These are phyloP conservation scores for Aspergillus haitiensis DNA, from an alignment of 495 filamentous ascomycete species.

Conservation along the genomic window DNA sequence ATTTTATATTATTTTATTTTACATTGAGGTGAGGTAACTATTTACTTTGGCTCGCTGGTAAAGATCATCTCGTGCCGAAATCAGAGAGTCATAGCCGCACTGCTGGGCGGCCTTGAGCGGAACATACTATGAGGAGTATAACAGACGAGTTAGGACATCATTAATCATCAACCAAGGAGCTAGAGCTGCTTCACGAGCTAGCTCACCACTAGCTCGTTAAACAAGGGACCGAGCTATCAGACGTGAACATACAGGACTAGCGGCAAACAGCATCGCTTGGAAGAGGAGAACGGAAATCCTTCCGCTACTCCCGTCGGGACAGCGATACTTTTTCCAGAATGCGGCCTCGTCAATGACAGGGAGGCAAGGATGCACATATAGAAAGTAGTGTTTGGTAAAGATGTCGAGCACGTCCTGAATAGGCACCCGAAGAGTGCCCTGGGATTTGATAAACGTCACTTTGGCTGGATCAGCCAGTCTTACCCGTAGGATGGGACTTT, in stretches of 20 bases:
- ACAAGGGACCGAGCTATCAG: too few species aligned
- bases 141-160: too few species aligned
- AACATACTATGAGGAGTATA: constrained; percentile 12
- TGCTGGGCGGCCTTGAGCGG: constrained; percentile 21
- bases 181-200: too few species aligned
- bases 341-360: constrained; percentile 19
- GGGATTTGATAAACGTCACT: constrained; percentile 13
- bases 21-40: neutral
- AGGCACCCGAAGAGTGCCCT: constrained; percentile 14
- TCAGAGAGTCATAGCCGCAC: constrained; percentile 19
- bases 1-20: neutral
- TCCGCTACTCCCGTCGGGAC: constrained; percentile 4
- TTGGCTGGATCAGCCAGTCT: neutral
- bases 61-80: constrained; percentile 19
- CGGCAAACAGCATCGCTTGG: constrained; percentile 23
- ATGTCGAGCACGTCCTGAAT: constrained; percentile 14
- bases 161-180: too few species aligned
- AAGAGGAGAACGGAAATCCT: constrained; percentile 19
- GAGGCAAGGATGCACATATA: constrained; percentile 24
- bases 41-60: constrained; percentile 20
- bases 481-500: neutral
- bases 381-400: constrained; percentile 20
- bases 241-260: constrained; percentile 11
- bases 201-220: too few species aligned
- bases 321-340: constrained; percentile 21